Percentiles rank a stretch among this genome's conserved stretches.
Conservation (phyloP, 345 rosid genomes). For the Ceriops tagal region DNA sequence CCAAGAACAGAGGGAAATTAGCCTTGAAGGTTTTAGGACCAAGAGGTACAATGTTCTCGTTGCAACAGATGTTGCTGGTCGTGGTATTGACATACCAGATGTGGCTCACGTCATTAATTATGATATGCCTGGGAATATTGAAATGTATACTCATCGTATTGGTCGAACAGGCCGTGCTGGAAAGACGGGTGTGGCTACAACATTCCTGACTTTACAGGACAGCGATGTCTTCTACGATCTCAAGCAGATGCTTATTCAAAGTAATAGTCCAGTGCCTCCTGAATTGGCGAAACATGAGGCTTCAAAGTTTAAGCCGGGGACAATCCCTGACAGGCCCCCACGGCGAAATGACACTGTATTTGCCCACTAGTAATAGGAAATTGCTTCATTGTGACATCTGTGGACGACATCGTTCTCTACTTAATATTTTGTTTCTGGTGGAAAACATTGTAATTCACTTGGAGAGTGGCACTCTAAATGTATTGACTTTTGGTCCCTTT, state of each 20-base stretch:
- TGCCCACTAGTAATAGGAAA: conserved; percentile 31
- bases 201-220: conserved; percentile 80
- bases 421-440: neutral
- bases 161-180: conserved; percentile 98
- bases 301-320: conserved; percentile 89
- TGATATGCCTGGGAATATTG: conserved; percentile 86
- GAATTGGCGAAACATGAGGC: conserved; percentile 95
- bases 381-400: neutral
- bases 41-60: conserved; percentile 87
- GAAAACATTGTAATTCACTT: neutral
- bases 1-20: conserved; percentile 93
- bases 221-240: conserved; percentile 88
- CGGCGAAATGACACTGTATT: conserved; percentile 87
- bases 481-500: neutral
- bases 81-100: conserved; percentile 93
- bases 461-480: neutral
- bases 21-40: conserved; percentile 82
- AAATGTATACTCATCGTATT: conserved; percentile 90
- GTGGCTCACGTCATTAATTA: conserved; percentile 93
- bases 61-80: conserved; percentile 94
- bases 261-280: conserved; percentile 84
- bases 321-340: conserved; percentile 88
- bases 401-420: neutral
- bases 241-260: conserved; percentile 96
- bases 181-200: conserved; percentile 88